Evolutionary conservation across 768 basidiomycete species (phyloP).

Genomic region (Cyathus striatus): DNA sequence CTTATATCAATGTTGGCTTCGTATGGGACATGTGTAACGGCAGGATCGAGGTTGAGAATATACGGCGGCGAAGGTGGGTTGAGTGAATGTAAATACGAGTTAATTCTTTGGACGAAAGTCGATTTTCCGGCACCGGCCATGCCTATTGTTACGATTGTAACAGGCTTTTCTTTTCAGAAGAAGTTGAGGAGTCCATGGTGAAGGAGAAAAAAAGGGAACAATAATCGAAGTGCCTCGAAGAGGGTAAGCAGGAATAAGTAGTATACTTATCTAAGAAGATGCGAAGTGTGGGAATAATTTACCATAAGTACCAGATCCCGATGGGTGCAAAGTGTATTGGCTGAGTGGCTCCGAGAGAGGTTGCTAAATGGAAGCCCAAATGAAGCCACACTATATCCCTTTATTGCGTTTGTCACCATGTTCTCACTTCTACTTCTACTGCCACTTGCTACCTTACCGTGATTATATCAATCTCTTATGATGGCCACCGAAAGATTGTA

Average conservation of each 20-base stretch:
- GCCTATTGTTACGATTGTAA: conserved; percentile 86
- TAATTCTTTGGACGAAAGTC: conserved; percentile 93
- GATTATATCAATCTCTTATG: conserved; percentile 1
- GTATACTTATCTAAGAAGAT: background rate
- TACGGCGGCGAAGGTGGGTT: conserved; percentile 75
- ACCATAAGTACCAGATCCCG: background rate
- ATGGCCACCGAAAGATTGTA: conserved; percentile 20
- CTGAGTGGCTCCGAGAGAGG: no score
- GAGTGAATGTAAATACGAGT: conserved; percentile 79
- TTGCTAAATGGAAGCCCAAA: no score
- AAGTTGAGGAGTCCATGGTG: conserved; percentile 2
- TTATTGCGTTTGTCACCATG: no score
- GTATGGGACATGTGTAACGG: conserved; percentile 86
- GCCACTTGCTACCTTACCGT: background rate
- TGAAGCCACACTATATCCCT: no score
- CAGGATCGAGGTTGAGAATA: conserved; percentile 96
- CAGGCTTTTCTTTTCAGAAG: conserved; percentile 50
- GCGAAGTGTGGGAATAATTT: background rate
- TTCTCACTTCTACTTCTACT: background rate
- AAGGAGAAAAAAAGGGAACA: background rate
- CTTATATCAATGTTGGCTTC: conserved; percentile 97
- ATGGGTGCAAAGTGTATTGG: no score
- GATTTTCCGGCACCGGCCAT: conserved; percentile 99
- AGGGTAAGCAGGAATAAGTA: no score
- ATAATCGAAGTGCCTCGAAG: no score